These are phyloP conservation scores for Morella rubra DNA, from an alignment of 306 rosid species.

Conservation along the genomic window DNA sequence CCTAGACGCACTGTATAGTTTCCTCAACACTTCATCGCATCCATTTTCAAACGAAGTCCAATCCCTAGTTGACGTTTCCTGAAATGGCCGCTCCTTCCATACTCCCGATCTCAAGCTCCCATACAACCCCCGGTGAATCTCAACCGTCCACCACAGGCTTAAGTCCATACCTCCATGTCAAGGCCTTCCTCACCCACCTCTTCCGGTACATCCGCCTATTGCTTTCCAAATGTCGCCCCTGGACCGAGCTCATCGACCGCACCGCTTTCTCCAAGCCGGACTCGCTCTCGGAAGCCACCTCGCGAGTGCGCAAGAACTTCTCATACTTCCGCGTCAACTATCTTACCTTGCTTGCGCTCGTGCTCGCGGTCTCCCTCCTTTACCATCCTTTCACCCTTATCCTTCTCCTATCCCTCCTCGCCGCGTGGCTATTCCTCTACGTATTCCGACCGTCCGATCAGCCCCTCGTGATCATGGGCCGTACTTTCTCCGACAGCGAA, in stretches of 20 bases:
- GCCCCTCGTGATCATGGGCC: constrained; percentile 31
- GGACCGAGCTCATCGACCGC: constrained; percentile 42
- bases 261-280: constrained; percentile 38
- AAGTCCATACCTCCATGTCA: not conserved
- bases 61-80: too few species aligned
- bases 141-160: constrained; percentile 18
- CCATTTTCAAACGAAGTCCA: not conserved
- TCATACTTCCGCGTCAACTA: constrained; percentile 50
- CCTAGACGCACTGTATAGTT: too few species aligned
- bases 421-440: constrained; percentile 47
- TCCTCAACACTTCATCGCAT: not conserved
- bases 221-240: constrained; percentile 40
- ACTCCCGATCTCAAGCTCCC: not conserved
- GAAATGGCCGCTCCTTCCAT: not conserved
- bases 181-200: constrained; percentile 35
- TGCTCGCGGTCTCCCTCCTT: constrained; percentile 37
- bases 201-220: constrained; percentile 22
- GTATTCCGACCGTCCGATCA: constrained; percentile 39
- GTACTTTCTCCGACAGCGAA: constrained; percentile 24
- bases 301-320: constrained; percentile 40
- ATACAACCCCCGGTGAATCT: constrained; percentile 19
- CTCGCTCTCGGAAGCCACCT: constrained; percentile 42
- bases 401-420: constrained; percentile 28
- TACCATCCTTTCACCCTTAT: constrained; percentile 44
- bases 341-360: constrained; percentile 29